These are phyloP conservation scores for Zygotorulaspora florentina DNA, from an alignment of 805 yeast species.

Conservation along the genomic window DNA sequence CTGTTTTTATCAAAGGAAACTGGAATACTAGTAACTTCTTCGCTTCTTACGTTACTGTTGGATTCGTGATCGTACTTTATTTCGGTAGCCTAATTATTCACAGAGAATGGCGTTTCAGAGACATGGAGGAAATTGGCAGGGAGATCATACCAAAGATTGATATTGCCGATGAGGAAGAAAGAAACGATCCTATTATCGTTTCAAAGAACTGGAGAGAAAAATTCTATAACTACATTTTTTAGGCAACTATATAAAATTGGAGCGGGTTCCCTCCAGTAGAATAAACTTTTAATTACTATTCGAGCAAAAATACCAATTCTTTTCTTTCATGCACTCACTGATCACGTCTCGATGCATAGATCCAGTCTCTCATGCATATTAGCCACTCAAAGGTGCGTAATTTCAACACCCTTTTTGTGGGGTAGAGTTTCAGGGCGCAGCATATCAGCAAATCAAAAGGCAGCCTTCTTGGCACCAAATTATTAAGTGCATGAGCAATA, in stretches of 20 bases:
- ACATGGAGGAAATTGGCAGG: slow-evolving; percentile 7
- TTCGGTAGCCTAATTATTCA: slow-evolving; percentile 10
- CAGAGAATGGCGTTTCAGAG: slow-evolving; percentile 11
- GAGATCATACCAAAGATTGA: slow-evolving; percentile 18
- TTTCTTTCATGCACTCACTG: no score
- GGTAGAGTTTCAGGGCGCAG: no score
- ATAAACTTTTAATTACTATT: background rate
- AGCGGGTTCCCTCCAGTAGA: background rate
- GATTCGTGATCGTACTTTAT: slow-evolving; percentile 45
- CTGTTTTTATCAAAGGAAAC: slow-evolving; percentile 46
- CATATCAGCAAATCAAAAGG: no score
- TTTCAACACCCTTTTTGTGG: no score
- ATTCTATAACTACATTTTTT: background rate
- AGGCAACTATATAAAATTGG: background rate
- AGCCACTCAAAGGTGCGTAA: no score
- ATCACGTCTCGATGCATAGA: no score
- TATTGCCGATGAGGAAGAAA: slow-evolving; percentile 16
- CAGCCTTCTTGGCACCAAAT: no score
- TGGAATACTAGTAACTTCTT: slow-evolving; percentile 53
- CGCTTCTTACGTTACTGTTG: slow-evolving; percentile 56
- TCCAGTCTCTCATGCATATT: no score
- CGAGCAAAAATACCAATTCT: no score
- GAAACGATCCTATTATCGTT: slow-evolving; percentile 6
- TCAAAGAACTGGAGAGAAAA: slow-evolving; percentile 17
- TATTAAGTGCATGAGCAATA: no score